A percentile compares a stretch with the other conserved stretches of the same genome.
These are phyloP conservation scores for Thielaviopsis ethacetica DNA, from an alignment of 2,329 filamentous ascomycete species.

Conservation along the genomic window DNA sequence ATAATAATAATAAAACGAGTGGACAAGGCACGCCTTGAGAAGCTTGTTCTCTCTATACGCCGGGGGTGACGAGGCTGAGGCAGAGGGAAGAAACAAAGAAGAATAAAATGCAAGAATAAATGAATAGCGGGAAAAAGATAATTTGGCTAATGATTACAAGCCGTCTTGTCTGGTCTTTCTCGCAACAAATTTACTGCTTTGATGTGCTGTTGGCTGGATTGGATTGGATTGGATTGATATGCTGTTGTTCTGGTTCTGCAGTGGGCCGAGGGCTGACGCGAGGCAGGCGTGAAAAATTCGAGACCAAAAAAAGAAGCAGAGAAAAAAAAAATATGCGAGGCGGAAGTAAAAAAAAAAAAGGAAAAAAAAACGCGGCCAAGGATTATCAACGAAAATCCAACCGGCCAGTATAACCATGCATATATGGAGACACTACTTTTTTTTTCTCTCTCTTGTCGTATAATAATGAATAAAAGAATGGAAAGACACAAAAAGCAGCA, in stretches of 20 bases:
- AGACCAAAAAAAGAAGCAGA: not conserved
- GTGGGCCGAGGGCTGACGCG: slow-evolving; percentile 9
- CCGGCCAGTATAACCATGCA: not conserved
- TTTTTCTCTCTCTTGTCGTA: not conserved
- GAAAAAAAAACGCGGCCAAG: slow-evolving; percentile 1
- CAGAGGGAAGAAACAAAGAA: not conserved
- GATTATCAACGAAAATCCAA: not conserved
- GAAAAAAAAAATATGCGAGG: not conserved
- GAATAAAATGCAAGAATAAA: not conserved
- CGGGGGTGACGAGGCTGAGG: slow-evolving; percentile 1
- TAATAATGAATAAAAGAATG: not conserved
- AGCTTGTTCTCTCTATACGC: not conserved
- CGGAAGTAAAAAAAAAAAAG: not conserved
- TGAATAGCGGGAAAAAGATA: not conserved
- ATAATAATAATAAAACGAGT: not conserved
- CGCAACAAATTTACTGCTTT: not conserved
- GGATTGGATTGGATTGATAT: too few relatives aligned
- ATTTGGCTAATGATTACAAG: not conserved
- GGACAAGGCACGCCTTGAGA: not conserved
- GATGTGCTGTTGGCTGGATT: not conserved
- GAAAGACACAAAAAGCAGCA: not conserved
- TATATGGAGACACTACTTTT: not conserved
- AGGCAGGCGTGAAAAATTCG: slow-evolving; percentile 3
- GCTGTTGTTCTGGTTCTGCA: slow-evolving; percentile 2
- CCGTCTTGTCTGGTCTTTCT: not conserved